These are phyloP conservation scores for Trichopus zeylanicus DNA, from an alignment of 116 monocot species.

Conservation along the genomic window DNA sequence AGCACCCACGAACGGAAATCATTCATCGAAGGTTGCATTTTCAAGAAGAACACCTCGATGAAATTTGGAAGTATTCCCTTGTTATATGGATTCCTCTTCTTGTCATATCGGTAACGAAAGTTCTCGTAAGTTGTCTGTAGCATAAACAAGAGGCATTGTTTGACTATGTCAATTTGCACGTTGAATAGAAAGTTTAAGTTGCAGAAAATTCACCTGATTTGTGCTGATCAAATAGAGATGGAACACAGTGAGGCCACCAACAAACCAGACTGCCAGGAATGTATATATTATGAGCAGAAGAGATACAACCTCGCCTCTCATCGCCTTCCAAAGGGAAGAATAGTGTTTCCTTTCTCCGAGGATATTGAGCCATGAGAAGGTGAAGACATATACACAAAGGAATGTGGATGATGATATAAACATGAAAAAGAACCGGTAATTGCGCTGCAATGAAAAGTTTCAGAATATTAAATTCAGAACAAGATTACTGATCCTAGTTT, in stretches of 20 bases:
- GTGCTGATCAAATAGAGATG: constrained; percentile 76
- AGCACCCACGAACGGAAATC: constrained; percentile 67
- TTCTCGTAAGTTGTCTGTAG: constrained; percentile 96
- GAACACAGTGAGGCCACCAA: constrained; percentile 72
- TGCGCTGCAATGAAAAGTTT: constrained; percentile 46
- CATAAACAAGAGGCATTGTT: neutral
- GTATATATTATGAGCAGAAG: constrained; percentile 57
- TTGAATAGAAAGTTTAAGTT: too few relatives aligned
- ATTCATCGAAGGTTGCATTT: constrained; percentile 66
- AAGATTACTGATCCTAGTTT: too few relatives aligned
- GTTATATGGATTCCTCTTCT: constrained; percentile 86
- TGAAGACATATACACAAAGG: constrained; percentile 77
- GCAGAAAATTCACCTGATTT: constrained; percentile 48
- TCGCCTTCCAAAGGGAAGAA: constrained; percentile 29
- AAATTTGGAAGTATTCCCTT: constrained; percentile 58
- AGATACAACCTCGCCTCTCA: constrained; percentile 55
- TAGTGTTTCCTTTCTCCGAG: constrained; percentile 34
- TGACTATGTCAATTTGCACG: too few relatives aligned
- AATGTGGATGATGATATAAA: constrained; percentile 76
- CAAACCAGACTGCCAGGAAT: constrained; percentile 62
- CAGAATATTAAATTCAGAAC: neutral
- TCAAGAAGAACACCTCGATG: constrained; percentile 56
- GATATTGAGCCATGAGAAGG: constrained; percentile 65
- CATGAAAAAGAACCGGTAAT: constrained; percentile 84
- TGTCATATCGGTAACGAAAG: constrained; percentile 83